A percentile compares a stretch with the other conserved stretches of the same genome.
Conservation (phyloP, 768 basidiomycete genomes). For the Lactarius quietus region DNA sequence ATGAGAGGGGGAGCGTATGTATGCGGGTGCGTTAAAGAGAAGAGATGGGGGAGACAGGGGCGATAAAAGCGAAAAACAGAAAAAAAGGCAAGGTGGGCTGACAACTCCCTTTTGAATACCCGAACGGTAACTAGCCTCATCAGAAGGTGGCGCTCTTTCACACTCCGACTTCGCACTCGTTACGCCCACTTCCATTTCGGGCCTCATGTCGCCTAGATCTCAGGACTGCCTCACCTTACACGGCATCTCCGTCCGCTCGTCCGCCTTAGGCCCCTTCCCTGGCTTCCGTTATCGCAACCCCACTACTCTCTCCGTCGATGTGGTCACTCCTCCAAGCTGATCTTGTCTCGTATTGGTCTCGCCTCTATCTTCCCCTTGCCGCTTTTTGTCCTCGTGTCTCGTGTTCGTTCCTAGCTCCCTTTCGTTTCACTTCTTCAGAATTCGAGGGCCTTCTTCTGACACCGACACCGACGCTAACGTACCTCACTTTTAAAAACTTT, state of each 20-base stretch:
- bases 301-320: slow-evolving; percentile 1
- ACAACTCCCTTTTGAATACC: slow-evolving; percentile 10
- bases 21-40: slow-evolving; percentile 28
- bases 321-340: neutral
- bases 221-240: neutral
- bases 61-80: slow-evolving; percentile 10
- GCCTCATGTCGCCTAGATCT: slow-evolving; percentile 17
- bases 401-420: neutral
- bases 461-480: neutral
- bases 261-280: slow-evolving; percentile 9
- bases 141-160: slow-evolving; percentile 24
- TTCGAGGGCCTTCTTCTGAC: slow-evolving; percentile 1
- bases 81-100: slow-evolving; percentile 16
- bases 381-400: slow-evolving; percentile 12
- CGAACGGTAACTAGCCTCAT: slow-evolving; percentile 7
- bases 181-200: slow-evolving; percentile 13
- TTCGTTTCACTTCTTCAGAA: neutral
- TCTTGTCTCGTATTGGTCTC: slow-evolving; percentile 3
- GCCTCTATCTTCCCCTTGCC: neutral
- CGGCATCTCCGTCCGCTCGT: slow-evolving; percentile 19
- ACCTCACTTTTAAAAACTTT: slow-evolving; percentile 16
- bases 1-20: slow-evolving; percentile 24
- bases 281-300: slow-evolving; percentile 22
- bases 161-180: slow-evolving; percentile 17
- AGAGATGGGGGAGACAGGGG: slow-evolving; percentile 11